These are phyloP conservation scores for Blastocladiella britannica DNA, from an alignment of 192 early-diverging fungal genomes.

Conservation along the genomic window DNA sequence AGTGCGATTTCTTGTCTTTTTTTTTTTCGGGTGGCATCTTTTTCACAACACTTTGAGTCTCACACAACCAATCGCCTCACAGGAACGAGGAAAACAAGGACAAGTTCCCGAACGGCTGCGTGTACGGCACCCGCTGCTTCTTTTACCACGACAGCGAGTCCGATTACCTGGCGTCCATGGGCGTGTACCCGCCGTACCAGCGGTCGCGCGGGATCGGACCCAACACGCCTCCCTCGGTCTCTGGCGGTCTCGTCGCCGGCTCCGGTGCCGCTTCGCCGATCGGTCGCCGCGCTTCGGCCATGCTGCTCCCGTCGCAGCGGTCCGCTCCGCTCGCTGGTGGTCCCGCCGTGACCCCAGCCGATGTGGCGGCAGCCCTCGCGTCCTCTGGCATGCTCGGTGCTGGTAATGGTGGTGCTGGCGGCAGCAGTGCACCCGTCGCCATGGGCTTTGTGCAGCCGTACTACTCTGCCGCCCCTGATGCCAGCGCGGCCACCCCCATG, in stretches of 20 bases:
- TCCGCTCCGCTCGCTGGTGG: neutral
- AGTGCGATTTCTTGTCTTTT: neutral
- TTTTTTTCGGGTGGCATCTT: neutral
- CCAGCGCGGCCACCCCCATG: neutral
- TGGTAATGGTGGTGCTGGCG: no score
- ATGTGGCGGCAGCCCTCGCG: no score
- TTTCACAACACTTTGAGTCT: no score
- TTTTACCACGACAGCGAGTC: neutral
- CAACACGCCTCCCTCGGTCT: neutral
- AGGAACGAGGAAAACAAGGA: neutral
- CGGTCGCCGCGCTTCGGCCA: neutral
- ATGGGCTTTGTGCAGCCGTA: no score
- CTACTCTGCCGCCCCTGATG: no score
- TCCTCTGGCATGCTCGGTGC: no score
- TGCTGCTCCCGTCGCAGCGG: neutral
- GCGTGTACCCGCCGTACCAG: neutral
- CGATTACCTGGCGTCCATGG: neutral
- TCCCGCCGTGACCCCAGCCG: neutral
- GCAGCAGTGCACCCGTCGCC: no score
- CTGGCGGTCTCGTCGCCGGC: neutral
- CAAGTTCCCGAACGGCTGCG: neutral
- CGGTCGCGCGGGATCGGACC: neutral
- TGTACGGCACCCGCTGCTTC: neutral
- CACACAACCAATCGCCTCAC: no score
- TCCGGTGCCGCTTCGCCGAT: no score